Percentiles rank a stretch among this genome's conserved stretches.
Evolutionary conservation across 225 moss, liverwort and hornwort genomes (phyloP).

Genomic region (Polytrichum formosum): DNA sequence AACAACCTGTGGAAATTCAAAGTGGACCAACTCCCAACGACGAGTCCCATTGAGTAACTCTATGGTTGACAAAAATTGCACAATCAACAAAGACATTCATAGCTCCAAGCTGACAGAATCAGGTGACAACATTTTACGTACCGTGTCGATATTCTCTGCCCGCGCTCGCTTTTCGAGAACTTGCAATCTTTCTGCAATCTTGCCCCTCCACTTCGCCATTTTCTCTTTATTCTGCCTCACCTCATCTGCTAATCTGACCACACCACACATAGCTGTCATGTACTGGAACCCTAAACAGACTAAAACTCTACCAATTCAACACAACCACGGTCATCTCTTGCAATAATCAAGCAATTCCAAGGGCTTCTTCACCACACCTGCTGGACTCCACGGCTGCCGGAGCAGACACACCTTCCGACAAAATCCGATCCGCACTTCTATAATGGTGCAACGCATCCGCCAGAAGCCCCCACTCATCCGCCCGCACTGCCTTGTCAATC

Average conservation of each 20-base stretch:
- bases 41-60: neutral
- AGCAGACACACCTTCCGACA: constrained; percentile 66
- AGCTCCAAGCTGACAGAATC: neutral
- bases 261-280: neutral
- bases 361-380: constrained; percentile 28
- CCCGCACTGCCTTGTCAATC: constrained; percentile 89
- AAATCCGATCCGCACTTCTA: constrained; percentile 72
- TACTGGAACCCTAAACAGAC: too few relatives aligned
- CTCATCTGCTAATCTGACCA: constrained; percentile 49
- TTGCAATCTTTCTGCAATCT: constrained; percentile 64
- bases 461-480: constrained; percentile 81
- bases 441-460: constrained; percentile 82
- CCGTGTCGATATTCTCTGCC: constrained; percentile 38
- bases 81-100: neutral
- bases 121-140: neutral
- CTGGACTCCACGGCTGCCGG: constrained; percentile 62
- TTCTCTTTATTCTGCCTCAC: constrained; percentile 68
- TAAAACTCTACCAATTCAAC: too few relatives aligned
- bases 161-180: constrained; percentile 60
- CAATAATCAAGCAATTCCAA: too few relatives aligned
- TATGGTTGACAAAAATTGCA: neutral
- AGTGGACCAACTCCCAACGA: too few relatives aligned
- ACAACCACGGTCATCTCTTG: too few relatives aligned
- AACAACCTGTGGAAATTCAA: too few relatives aligned
- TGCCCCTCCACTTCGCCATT: constrained; percentile 78